Percentiles rank a stretch among this genome's conserved stretches.
phyloP scores from a whole-genome alignment of 176 grass and related monocot species.

The Dendrocalamus sinicus region DNA sequence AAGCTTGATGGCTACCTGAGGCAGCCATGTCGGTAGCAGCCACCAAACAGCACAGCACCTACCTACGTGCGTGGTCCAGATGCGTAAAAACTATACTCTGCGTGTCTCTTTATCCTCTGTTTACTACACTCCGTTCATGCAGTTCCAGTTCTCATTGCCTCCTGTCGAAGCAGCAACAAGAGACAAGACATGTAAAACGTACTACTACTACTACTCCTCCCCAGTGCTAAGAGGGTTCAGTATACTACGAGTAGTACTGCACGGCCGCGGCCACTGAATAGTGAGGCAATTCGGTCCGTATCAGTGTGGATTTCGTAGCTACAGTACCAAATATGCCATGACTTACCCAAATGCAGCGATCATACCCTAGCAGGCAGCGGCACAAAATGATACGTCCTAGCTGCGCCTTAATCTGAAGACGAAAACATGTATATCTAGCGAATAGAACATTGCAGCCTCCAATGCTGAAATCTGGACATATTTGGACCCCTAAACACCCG shows the following conservation, averaged over 20 bases:
- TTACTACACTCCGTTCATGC: neutral
- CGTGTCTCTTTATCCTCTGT: neutral
- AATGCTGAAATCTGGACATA: too few species aligned
- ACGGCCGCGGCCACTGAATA: neutral
- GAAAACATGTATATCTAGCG: neutral
- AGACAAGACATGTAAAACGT: neutral
- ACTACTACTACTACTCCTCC: neutral
- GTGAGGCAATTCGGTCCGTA: neutral
- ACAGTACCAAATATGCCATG: too few species aligned
- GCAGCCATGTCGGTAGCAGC: constrained; percentile 21
- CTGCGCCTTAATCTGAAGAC: neutral
- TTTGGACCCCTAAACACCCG: too few species aligned
- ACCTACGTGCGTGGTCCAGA: neutral
- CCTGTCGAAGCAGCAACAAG: constrained; percentile 23
- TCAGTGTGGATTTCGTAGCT: neutral
- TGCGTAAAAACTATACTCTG: neutral
- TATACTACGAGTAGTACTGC: neutral
- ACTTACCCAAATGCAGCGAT: neutral
- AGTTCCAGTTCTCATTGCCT: neutral
- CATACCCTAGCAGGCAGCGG: neutral
- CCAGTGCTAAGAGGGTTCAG: neutral
- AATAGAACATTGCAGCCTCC: neutral
- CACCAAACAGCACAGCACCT: constrained; percentile 24
- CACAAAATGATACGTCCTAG: neutral
- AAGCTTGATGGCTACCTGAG: constrained; percentile 7